phyloP scores from a whole-genome alignment of 2,329 filamentous ascomycete genomes.

The Trichoderma sp. region DNA sequence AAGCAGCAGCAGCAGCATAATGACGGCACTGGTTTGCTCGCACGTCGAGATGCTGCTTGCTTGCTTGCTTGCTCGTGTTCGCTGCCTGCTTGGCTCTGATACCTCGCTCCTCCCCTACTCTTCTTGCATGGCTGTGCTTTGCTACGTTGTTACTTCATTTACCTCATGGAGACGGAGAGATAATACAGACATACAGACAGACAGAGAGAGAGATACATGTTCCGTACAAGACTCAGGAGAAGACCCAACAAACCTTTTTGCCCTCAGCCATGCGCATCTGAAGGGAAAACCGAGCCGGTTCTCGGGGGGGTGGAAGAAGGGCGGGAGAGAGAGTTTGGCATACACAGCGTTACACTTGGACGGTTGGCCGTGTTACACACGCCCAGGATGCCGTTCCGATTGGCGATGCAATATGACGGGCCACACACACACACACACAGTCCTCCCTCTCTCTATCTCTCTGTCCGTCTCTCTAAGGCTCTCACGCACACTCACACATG shows the following conservation, averaged over 20 bases:
- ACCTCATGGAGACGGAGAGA: too few relatives aligned
- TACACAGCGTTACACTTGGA: constrained; percentile 23
- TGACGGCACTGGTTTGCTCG: not conserved
- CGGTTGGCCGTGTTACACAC: constrained; percentile 16
- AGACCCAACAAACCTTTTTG: not conserved
- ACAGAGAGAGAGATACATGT: too few relatives aligned
- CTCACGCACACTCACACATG: not conserved
- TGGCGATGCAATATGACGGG: constrained; percentile 22
- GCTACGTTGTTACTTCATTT: too few relatives aligned
- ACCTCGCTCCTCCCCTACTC: too few relatives aligned
- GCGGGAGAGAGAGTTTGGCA: constrained; percentile 1
- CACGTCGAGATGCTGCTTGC: not conserved
- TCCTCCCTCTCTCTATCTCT: not conserved
- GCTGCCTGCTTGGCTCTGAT: not conserved
- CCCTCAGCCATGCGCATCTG: too few relatives aligned
- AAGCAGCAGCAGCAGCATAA: not conserved
- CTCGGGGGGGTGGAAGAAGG: constrained; percentile 15
- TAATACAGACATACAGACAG: too few relatives aligned
- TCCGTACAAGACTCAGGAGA: too few relatives aligned
- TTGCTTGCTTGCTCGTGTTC: not conserved
- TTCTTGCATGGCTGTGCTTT: too few relatives aligned
- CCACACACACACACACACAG: constrained; percentile 1
- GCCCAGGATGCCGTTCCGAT: constrained; percentile 23
- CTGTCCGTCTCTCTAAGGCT: not conserved
- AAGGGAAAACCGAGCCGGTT: constrained; percentile 18